These are phyloP conservation scores for Pleoardoris graminearum DNA, from an alignment of 2,329 filamentous ascomycete genomes.

Conservation along the genomic window DNA sequence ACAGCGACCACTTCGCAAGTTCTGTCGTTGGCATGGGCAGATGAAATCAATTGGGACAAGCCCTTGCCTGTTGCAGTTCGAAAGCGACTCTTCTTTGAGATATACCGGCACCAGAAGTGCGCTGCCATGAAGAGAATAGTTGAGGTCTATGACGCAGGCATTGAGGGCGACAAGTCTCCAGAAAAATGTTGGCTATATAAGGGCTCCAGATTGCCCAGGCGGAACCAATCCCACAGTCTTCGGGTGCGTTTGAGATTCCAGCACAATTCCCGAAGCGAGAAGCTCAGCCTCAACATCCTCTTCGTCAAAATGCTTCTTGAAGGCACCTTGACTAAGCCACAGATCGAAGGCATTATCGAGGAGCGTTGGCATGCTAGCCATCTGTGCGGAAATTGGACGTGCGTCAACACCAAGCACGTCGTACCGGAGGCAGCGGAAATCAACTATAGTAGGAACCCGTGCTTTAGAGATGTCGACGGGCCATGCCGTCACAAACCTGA, in stretches of 20 bases:
- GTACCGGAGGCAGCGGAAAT: not conserved
- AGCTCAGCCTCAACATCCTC: slow-evolving; percentile 8
- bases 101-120: not conserved
- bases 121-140: not conserved
- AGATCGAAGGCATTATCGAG: slow-evolving; percentile 16
- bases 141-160: not conserved
- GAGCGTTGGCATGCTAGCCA: slow-evolving; percentile 17
- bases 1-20: too few relatives aligned
- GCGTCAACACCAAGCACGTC: slow-evolving; percentile 17
- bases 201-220: not conserved
- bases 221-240: not conserved
- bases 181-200: slow-evolving; percentile 14
- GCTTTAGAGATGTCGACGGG: slow-evolving; percentile 4
- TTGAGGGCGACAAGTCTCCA: not conserved
- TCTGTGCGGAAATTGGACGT: slow-evolving; percentile 24
- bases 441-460: slow-evolving; percentile 14
- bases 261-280: not conserved
- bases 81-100: not conserved
- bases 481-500: slow-evolving; percentile 10
- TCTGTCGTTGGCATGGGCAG: not conserved
- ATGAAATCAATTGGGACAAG: not conserved
- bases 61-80: not conserved
- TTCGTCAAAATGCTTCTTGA: slow-evolving; percentile 14
- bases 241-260: slow-evolving; percentile 1
- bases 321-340: slow-evolving; percentile 5